Conservation (phyloP, 1,139 yeast species). For the Komagataea norvegica region DNA sequence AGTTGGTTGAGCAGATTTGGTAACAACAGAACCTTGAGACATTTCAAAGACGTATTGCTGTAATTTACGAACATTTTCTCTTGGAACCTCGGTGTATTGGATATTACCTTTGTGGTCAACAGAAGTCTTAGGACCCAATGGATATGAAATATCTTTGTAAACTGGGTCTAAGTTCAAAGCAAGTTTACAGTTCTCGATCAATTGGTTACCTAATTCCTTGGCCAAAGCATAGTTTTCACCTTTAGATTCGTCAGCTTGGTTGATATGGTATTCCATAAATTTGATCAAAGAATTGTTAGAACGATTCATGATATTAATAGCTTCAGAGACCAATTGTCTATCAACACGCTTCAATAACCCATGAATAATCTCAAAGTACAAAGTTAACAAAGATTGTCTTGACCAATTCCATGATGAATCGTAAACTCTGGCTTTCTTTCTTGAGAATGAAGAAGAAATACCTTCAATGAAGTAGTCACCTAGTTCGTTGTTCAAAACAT, state of each 20-base stretch:
- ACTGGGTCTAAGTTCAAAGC: conserved; percentile 80
- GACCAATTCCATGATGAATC: conserved; percentile 99
- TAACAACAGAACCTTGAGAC: conserved; percentile 91
- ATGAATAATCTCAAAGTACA: conserved; percentile 93
- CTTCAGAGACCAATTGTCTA: conserved; percentile 93
- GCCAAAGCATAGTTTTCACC: conserved; percentile 90
- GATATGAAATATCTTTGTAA: conserved; percentile 88
- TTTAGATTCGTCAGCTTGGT: conserved; percentile 81
- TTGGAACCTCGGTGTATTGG: conserved; percentile 75
- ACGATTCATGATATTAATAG: conserved; percentile 97
- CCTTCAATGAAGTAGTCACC: conserved; percentile 95
- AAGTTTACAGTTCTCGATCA: conserved; percentile 92
- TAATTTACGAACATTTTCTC: conserved; percentile 87
- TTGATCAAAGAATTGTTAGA: conserved; percentile 90
- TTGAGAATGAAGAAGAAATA: conserved; percentile 82
- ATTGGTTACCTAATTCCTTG: conserved; percentile 83
- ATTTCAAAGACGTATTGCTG: conserved; percentile 95
- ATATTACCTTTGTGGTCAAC: conserved; percentile 87
- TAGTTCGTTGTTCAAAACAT: conserved; percentile 88
- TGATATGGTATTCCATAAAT: conserved; percentile 96
- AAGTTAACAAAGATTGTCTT: conserved; percentile 88
- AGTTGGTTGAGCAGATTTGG: conserved; percentile 62
- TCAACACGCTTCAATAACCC: conserved; percentile 85
- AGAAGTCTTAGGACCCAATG: conserved; percentile 91
- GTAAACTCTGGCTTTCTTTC: conserved; percentile 90